Evolutionary conservation across 495 filamentous ascomycete species (phyloP), one percentile per base, ranked within the genome.

Genomic region (Glarea lozoyensis): DNA sequence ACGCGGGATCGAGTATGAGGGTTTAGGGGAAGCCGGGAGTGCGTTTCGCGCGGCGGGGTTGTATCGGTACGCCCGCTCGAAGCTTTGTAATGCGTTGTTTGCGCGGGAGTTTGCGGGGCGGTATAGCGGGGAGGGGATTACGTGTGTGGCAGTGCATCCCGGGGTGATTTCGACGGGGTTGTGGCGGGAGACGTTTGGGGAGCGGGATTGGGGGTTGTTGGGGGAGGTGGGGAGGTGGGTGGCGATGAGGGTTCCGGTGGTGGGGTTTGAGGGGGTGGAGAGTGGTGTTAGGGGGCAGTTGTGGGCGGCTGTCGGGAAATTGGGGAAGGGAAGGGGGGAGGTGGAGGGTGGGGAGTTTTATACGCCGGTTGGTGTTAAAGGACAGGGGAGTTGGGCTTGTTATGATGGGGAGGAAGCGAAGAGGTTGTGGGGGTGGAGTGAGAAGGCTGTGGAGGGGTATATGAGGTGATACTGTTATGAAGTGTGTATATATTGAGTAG

Each of bases 61-160:
- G 5, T 49, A 38, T 10, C 71, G 76, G 17, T 89, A 88, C 54
- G 72, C 63, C 3, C 69, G 82, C 20, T 69, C 66, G 48, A 88
- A 88, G 62, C 70, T 86, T 1, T 77, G 81, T 5, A 86, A 86
- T 54, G 66, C 86, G n/a, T 61, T 86, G 1, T 81, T 73, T 45
- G 67, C 74, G 1, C 50, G 59, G 2, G 71, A 83, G 49, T 64
- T 89, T 11, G 76, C 77, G 0, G 60, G 60, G 12, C 68, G 70
- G 2, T 66, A 82, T 53, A 11, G 23, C 7, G 25, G 21, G 23
- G 78, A 76, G 0, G 56, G 66, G 22, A 71, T 84, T 33, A 68
- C 61, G 0, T 68, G 66, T 9, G 62, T 81, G 0, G 52, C 79
- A 0, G 64, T 87, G 0, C 80, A 88, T 41, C 86, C 86, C 0